Evolutionary conservation across 2,329 filamentous ascomycete genomes (phyloP).

Genomic region (Diplodia seriata): DNA sequence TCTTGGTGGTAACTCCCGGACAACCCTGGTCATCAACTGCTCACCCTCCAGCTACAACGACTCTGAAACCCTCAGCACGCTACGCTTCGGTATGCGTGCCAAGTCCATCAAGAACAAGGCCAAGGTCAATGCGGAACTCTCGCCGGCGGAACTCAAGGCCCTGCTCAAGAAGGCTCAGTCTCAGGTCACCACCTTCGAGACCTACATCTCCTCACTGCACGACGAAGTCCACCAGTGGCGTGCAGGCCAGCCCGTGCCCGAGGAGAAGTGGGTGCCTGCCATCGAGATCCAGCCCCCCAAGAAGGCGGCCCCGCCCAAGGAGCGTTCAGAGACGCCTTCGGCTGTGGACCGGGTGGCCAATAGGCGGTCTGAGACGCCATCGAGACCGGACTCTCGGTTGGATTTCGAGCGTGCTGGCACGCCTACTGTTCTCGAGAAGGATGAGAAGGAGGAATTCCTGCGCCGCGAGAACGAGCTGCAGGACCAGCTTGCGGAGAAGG

Average conservation of each 20-base stretch:
- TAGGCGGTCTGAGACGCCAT: constrained; percentile 56
- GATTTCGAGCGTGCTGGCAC: constrained; percentile 82
- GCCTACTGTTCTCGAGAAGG: constrained; percentile 89
- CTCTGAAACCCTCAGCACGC: constrained; percentile 87
- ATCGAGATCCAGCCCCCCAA: constrained; percentile 61
- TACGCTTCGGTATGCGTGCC: constrained; percentile 93
- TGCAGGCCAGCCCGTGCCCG: constrained; percentile 84
- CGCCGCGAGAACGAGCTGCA: constrained; percentile 95
- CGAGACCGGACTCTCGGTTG: constrained; percentile 68
- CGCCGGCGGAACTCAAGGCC: constrained; percentile 90
- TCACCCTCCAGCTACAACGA: constrained; percentile 99
- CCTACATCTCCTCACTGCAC: constrained; percentile 83
- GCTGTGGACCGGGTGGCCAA: constrained; percentile 53
- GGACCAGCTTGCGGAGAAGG: constrained; percentile 93
- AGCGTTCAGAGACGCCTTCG: constrained; percentile 67
- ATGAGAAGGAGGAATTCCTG: constrained; percentile 95
- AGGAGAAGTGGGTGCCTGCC: constrained; percentile 82
- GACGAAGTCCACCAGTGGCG: constrained; percentile 88
- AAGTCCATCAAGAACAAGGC: constrained; percentile 99
- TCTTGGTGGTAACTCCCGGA: constrained; percentile 94
- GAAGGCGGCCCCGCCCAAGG: constrained; percentile 55
- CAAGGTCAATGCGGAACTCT: constrained; percentile 98
- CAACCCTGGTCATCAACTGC: constrained; percentile 98
- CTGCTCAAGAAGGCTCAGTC: constrained; percentile 91
- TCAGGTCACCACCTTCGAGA: constrained; percentile 87